A percentile compares a stretch with the other conserved stretches of the same genome.
Evolutionary conservation across 371 early-diverging fungal genomes (phyloP).

Genomic region (Umbelopsis sp.): DNA sequence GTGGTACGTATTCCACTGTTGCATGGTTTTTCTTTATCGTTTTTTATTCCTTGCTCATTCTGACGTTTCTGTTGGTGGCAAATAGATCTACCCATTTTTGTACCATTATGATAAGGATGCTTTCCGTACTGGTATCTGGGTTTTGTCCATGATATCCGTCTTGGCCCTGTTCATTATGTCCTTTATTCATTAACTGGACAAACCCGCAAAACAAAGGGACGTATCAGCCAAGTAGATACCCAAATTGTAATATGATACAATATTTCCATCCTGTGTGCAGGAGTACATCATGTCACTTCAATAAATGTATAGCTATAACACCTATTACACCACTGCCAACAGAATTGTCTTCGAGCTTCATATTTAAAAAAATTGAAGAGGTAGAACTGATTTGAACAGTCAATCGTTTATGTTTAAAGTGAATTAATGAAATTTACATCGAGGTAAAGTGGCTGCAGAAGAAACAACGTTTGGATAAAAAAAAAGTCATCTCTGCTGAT

Average conservation of each 20-base stretch:
- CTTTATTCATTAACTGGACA: background rate
- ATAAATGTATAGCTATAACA: no score
- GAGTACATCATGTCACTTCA: no score
- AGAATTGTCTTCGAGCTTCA: no score
- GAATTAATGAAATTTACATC: background rate
- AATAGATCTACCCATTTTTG: background rate
- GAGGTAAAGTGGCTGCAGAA: background rate
- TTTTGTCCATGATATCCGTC: background rate
- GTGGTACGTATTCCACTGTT: constrained; percentile 4
- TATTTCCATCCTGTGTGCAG: no score
- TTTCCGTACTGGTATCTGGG: background rate
- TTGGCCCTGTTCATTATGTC: background rate
- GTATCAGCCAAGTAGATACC: background rate
- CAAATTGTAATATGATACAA: no score
- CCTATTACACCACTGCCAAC: no score
- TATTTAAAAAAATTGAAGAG: no score
- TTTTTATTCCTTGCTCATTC: background rate
- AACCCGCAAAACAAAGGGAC: background rate
- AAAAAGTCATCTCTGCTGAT: no score
- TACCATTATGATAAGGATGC: background rate
- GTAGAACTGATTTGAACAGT: no score
- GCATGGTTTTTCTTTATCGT: background rate
- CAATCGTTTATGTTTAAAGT: no score
- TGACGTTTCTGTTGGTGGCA: background rate
- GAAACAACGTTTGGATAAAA: background rate